A percentile compares a stretch with the other conserved stretches of the same genome.
These are phyloP conservation scores for Pyrrhoderma lamaoense DNA, from an alignment of 1,284 basidiomycete species.

Conservation along the genomic window DNA sequence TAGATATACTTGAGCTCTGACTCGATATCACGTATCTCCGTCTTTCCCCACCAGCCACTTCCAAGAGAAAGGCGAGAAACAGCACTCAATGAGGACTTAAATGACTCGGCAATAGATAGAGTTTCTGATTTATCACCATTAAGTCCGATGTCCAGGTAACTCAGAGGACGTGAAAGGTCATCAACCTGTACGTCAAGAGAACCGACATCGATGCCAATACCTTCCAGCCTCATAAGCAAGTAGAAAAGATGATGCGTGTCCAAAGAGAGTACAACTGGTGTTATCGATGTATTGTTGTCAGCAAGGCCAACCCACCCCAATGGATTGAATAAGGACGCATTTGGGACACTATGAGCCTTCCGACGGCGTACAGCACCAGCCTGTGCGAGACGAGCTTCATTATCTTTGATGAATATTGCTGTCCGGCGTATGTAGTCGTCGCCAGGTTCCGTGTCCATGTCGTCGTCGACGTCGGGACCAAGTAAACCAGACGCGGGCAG, in stretches of 20 bases:
- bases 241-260: conserved; percentile 86
- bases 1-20: conserved; percentile 78
- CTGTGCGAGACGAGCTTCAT: conserved; percentile 66
- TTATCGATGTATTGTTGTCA: conserved; percentile 30
- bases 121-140: conserved; percentile 62
- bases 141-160: conserved; percentile 56
- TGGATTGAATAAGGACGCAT: conserved; percentile 47
- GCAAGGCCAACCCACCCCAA: conserved; percentile 54
- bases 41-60: conserved; percentile 58
- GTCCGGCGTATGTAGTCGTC: conserved; percentile 68
- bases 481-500: not conserved
- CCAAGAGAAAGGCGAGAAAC: conserved; percentile 72
- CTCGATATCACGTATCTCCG: conserved; percentile 54
- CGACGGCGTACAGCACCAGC: conserved; percentile 45
- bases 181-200: conserved; percentile 74
- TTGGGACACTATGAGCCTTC: conserved; percentile 34
- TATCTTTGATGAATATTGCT: conserved; percentile 58
- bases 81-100: conserved; percentile 70
- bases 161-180: conserved; percentile 65
- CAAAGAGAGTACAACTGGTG: conserved; percentile 58
- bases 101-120: conserved; percentile 63
- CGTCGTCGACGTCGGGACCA: conserved; percentile 2
- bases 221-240: conserved; percentile 80
- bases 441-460: conserved; percentile 59
- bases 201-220: conserved; percentile 64